phyloP scores from a whole-genome alignment of 1,284 basidiomycete genomes.

The Tilletia caries region DNA sequence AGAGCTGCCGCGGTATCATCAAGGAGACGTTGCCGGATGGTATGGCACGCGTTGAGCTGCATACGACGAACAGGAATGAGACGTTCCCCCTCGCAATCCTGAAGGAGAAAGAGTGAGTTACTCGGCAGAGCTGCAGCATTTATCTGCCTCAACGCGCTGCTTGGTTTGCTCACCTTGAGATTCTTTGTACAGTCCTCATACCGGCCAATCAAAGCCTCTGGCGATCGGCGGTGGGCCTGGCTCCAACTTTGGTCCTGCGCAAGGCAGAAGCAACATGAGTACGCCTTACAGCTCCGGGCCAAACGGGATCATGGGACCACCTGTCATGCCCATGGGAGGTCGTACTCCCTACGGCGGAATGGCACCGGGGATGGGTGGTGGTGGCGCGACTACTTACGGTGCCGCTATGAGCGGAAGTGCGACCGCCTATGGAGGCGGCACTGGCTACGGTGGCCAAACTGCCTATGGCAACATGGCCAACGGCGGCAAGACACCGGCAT shows the following conservation, averaged over 20 bases:
- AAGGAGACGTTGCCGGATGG: slow-evolving; percentile 81
- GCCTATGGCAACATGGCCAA: slow-evolving; percentile 9
- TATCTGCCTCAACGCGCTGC: too few relatives aligned
- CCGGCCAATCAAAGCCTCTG: neutral
- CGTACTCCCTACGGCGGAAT: slow-evolving; percentile 24
- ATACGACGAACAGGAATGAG: slow-evolving; percentile 84
- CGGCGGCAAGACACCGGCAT: slow-evolving; percentile 31
- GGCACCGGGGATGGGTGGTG: slow-evolving; percentile 7
- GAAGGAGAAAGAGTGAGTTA: slow-evolving; percentile 68
- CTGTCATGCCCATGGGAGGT: slow-evolving; percentile 27
- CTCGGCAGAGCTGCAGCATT: too few relatives aligned
- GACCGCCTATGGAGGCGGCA: slow-evolving; percentile 14
- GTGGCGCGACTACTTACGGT: neutral
- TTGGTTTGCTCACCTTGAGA: slow-evolving; percentile 25
- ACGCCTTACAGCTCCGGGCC: neutral
- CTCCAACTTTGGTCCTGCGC: neutral
- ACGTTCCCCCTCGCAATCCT: slow-evolving; percentile 79
- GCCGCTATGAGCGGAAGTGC: slow-evolving; percentile 13
- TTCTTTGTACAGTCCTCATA: slow-evolving; percentile 17
- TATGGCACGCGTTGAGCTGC: slow-evolving; percentile 81
- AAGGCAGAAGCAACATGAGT: neutral
- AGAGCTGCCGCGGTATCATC: slow-evolving; percentile 86
- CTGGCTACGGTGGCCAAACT: neutral
- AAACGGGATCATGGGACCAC: neutral
- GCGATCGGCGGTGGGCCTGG: neutral